Evolutionary conservation across 306 rosid species (phyloP).

Genomic region (Cicer arietinum): DNA sequence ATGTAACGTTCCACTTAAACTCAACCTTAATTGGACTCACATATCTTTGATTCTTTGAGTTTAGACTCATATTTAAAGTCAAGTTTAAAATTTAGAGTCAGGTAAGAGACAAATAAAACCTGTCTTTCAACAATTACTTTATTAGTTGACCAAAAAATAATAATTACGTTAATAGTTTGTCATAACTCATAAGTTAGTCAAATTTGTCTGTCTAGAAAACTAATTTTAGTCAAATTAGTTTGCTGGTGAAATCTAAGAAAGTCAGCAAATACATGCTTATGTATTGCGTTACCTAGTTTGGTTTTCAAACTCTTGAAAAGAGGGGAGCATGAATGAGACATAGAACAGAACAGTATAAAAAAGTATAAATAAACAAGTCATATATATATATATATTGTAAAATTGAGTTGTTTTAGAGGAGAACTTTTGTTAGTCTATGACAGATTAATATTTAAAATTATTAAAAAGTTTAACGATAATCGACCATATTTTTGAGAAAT

Average conservation of each 20-base stretch:
- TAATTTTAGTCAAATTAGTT: neutral
- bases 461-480: no score
- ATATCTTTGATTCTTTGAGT: no score
- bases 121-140: neutral
- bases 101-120: neutral
- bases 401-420: no score
- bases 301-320: slow-evolving; percentile 44
- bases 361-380: neutral
- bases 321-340: neutral
- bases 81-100: neutral
- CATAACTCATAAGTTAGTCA: slow-evolving; percentile 1
- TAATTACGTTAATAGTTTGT: neutral
- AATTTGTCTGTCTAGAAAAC: neutral
- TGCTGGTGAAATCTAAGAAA: slow-evolving; percentile 2
- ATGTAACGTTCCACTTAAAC: no score
- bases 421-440: no score
- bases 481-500: no score
- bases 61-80: no score
- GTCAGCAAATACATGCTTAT: neutral
- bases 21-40: no score
- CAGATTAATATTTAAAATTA: no score
- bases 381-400: neutral
- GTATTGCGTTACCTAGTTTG: neutral
- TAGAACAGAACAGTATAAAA: neutral
- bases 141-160: neutral